Evolutionary conservation across 2,329 filamentous ascomycete genomes (phyloP).

Genomic region (Hymenoscyphus occultus): DNA sequence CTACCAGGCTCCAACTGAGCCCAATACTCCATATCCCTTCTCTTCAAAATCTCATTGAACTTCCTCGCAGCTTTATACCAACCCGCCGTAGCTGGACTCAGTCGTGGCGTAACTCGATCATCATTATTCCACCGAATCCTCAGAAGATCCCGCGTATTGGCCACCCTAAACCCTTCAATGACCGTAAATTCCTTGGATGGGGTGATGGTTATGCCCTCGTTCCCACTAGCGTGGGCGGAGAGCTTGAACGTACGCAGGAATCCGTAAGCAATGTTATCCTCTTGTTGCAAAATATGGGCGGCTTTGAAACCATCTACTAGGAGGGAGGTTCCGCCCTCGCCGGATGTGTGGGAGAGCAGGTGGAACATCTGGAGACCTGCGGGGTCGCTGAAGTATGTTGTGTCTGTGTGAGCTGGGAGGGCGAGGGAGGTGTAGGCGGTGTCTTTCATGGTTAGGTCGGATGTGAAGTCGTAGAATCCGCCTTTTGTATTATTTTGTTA

Average conservation of each 20-base stretch:
- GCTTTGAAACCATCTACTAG: slow-evolving; percentile 85
- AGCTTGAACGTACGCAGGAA: slow-evolving; percentile 56
- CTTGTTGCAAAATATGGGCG: slow-evolving; percentile 55
- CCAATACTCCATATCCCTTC: slow-evolving; percentile 68
- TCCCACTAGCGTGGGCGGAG: slow-evolving; percentile 82
- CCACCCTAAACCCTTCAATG: slow-evolving; percentile 45
- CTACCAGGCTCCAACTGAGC: slow-evolving; percentile 77
- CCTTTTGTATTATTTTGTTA: slow-evolving; percentile 39
- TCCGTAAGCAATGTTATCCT: slow-evolving; percentile 55
- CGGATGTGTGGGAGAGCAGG: slow-evolving; percentile 72
- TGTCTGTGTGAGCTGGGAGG: slow-evolving; percentile 87
- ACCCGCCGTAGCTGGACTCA: slow-evolving; percentile 23
- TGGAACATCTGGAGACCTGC: slow-evolving; percentile 92
- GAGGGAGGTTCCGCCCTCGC: slow-evolving; percentile 70
- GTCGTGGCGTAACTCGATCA: slow-evolving; percentile 56
- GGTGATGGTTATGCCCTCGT: slow-evolving; percentile 75
- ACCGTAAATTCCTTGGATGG: slow-evolving; percentile 71
- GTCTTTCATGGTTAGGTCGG: slow-evolving; percentile 82
- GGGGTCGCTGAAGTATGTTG: slow-evolving; percentile 91
- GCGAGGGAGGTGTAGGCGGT: slow-evolving; percentile 87
- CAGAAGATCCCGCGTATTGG: slow-evolving; percentile 44
- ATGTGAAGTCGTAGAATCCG: slow-evolving; percentile 82
- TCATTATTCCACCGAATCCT: slow-evolving; percentile 92
- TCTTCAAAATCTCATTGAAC: slow-evolving; percentile 68
- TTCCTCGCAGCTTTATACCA: slow-evolving; percentile 82